Evolutionary conservation across 352 stramenopile genomes (phyloP), one percentile per base, ranked within the genome.

Genomic region (Aphanomyces stellatus): DNA sequence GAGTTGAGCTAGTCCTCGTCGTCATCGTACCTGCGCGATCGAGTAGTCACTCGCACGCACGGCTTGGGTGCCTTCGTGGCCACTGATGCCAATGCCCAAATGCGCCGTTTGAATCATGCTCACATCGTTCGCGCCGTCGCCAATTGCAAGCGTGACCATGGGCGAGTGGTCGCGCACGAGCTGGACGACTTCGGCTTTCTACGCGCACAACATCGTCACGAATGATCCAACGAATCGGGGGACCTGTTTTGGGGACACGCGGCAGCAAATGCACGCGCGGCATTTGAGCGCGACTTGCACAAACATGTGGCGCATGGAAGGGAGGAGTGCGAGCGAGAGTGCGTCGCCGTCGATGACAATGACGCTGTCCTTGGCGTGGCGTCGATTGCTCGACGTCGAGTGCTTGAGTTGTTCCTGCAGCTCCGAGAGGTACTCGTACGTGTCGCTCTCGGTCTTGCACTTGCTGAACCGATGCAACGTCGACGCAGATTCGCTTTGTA

Each of bases 31-130:
- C 72, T 98, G 90, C 0, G 83, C 86, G 55, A 98, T 96, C 4
- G 90, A 88, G 56, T 97, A 98, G 73, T 98, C 91, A 53, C 82
- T 88, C 33, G 91, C 91, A 71, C 96, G 97, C 8, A 97, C 92
- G 19, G 93, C 93, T 48, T 98, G 93, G 73, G 92, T 90, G 6
- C 93, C 93, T 80, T 98, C 93, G 60, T 97, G 92, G 13, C 93
- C 93, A 13, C 78, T 90, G 51, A 98, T 97, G 27, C 93, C 93
- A 4, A 98, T 85, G 10, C 93, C 93, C 2, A 98, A 79, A 30
- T 98, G 88, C 6, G 88, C 91, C 2, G 88, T 81, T 73, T 98
- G 91, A 19, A 98, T 97, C 93, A 98, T 98, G 11, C 76, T 85
- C 7, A 98, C 92, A 62, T 98, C 92, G 67, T 98, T 98, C 6